phyloP scores from a whole-genome alignment of 495 filamentous ascomycete species.

The Glonium stellatum region DNA sequence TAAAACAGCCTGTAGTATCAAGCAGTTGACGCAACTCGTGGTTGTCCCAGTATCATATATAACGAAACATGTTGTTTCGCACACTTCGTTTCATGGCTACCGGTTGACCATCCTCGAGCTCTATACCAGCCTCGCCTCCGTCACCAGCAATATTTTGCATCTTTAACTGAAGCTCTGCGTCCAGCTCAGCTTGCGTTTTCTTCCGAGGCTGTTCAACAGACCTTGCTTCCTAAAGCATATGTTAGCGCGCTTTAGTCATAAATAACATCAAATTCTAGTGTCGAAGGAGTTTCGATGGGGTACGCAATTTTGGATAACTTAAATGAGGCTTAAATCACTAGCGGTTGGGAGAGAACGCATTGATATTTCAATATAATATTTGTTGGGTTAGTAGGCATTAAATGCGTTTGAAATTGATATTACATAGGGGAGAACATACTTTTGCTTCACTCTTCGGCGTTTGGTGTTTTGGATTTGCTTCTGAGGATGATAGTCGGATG shows the following conservation, averaged over 20 bases:
- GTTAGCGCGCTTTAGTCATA: not conserved
- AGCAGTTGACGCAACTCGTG: not conserved
- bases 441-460: too few relatives aligned
- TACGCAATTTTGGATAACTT: not conserved
- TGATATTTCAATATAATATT: too few relatives aligned
- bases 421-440: too few relatives aligned
- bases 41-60: slow-evolving; percentile 40
- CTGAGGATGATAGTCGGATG: too few relatives aligned
- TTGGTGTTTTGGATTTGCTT: too few relatives aligned
- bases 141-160: slow-evolving; percentile 65
- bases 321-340: too few relatives aligned
- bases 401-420: too few relatives aligned
- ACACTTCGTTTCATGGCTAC: slow-evolving; percentile 72
- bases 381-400: too few relatives aligned
- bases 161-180: slow-evolving; percentile 60
- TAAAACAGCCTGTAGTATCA: too few relatives aligned
- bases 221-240: not conserved
- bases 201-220: slow-evolving; percentile 20
- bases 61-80: slow-evolving; percentile 70
- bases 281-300: not conserved
- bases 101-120: slow-evolving; percentile 70
- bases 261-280: not conserved
- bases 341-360: too few relatives aligned
- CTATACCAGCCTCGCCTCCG: slow-evolving; percentile 69
- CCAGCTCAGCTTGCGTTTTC: slow-evolving; percentile 51